phyloP scores from a whole-genome alignment of 805 yeast species.

The Monosporozyma servazzii region DNA sequence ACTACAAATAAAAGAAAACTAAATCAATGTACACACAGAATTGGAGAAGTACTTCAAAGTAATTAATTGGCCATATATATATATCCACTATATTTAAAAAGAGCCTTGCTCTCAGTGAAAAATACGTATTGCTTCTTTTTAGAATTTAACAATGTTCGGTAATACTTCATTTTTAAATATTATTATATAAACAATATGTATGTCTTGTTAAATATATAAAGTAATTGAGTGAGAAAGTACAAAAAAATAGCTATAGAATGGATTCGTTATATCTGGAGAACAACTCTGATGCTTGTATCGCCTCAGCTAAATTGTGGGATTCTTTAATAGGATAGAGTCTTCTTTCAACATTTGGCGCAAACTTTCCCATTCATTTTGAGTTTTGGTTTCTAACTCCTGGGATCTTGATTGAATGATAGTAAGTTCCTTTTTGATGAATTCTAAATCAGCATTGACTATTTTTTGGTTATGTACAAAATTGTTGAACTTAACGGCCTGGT shows the following conservation, averaged over 20 bases:
- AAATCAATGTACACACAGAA: background rate
- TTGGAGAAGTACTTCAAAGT: background rate
- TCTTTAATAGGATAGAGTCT: slow-evolving; percentile 14
- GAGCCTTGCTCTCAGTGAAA: background rate
- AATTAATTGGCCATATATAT: no score
- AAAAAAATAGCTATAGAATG: background rate
- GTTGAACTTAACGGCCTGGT: slow-evolving; percentile 27
- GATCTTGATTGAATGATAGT: slow-evolving; percentile 8
- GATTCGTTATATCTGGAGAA: background rate
- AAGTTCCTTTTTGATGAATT: slow-evolving; percentile 23
- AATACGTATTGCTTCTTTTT: background rate
- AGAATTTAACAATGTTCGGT: background rate
- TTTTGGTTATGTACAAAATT: slow-evolving; percentile 5
- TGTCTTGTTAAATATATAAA: background rate
- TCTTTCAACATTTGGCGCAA: slow-evolving; percentile 27
- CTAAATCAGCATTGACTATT: slow-evolving; percentile 22
- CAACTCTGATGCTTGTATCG: background rate
- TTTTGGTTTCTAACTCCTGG: background rate
- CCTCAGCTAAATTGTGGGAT: background rate
- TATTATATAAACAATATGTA: background rate
- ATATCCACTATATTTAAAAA: no score
- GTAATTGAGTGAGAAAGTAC: background rate
- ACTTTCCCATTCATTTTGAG: slow-evolving; percentile 26
- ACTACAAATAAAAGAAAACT: background rate
- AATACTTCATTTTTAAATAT: background rate